These are phyloP conservation scores for Ceratobasidium sp. DNA, from an alignment of 1,284 basidiomycete species.

Conservation along the genomic window DNA sequence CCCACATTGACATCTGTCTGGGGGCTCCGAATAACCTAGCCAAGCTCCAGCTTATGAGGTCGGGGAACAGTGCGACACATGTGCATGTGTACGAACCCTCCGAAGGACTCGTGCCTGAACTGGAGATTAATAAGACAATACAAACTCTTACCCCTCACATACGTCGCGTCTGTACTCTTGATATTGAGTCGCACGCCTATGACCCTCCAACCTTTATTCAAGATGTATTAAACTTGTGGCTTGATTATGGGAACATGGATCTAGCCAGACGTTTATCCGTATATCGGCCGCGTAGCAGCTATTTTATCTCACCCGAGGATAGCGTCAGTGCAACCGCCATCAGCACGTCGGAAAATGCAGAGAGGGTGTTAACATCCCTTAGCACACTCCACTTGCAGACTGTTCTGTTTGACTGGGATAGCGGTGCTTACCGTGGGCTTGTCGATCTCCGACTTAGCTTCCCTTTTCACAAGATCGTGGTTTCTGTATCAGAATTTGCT, in stretches of 20 bases:
- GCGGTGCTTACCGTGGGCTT: no score
- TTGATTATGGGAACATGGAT: background rate
- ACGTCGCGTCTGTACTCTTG: background rate
- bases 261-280: background rate
- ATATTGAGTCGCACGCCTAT: background rate
- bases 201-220: no score
- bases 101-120: background rate
- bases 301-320: background rate
- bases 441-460: background rate
- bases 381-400: background rate
- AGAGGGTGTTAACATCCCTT: background rate
- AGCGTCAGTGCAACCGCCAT: background rate
- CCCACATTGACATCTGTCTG: background rate
- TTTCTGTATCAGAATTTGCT: background rate
- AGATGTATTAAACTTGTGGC: background rate
- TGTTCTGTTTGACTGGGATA: background rate
- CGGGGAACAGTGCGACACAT: background rate
- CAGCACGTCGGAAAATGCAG: background rate
- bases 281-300: background rate
- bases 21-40: background rate
- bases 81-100: background rate
- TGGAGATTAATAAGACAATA: background rate
- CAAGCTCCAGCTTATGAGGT: background rate
- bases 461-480: background rate
- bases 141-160: background rate